A percentile compares a stretch with the other conserved stretches of the same genome.
Evolutionary conservation across 116 monocot genomes (phyloP).

Genomic region (Papilionanthe hybrid): DNA sequence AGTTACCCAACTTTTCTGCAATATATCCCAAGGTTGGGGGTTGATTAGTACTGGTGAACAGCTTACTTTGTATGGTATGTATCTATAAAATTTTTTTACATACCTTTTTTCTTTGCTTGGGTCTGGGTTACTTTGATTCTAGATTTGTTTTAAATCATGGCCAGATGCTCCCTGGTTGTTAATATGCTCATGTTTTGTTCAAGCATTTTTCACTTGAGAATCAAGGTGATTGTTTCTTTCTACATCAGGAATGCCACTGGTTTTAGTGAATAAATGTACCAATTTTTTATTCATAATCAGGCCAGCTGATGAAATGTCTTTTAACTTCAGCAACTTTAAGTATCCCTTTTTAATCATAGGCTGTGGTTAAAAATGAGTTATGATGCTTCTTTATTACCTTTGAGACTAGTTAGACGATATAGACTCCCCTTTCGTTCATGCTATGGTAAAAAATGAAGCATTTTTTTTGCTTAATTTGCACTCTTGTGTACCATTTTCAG

Average conservation of each 20-base stretch:
- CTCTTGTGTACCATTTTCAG: too few relatives aligned
- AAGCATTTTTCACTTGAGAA: neutral
- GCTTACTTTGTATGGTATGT: constrained; percentile 3
- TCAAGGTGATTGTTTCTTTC: neutral
- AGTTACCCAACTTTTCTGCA: constrained; percentile 73
- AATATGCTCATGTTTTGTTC: neutral
- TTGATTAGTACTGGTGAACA: neutral
- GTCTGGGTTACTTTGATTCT: neutral
- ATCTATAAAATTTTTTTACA: constrained; percentile 1
- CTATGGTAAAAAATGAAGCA: neutral
- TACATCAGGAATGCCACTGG: neutral
- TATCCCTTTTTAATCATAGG: neutral
- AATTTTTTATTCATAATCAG: neutral
- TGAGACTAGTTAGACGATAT: neutral
- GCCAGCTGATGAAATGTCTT: neutral
- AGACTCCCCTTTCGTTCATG: neutral
- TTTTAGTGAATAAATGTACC: neutral
- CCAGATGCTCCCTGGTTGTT: neutral
- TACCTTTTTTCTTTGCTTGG: neutral
- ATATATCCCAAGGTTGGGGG: constrained; percentile 25
- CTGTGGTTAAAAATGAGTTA: neutral
- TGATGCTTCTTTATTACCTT: neutral
- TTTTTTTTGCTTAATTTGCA: neutral
- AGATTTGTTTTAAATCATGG: neutral
- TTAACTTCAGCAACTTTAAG: neutral